Base-by-base conservation (phyloP, 768 basidiomycete genomes). In the Hericium erinaceus region DNA sequence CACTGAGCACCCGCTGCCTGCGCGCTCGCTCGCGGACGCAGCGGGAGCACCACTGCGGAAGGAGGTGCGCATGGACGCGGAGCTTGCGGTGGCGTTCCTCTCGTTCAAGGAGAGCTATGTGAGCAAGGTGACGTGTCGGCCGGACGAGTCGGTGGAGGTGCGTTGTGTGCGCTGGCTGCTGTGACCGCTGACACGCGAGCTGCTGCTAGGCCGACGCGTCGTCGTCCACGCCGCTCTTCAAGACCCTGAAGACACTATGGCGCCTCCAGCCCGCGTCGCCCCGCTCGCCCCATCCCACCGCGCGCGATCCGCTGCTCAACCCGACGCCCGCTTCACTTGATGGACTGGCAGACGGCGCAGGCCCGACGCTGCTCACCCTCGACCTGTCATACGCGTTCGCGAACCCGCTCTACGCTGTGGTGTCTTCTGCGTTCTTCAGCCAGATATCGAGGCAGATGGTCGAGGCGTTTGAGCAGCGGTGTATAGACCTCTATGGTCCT, bases 401-500 rank as follows among this genome's bases (percentile, higher is more conserved):
- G 49, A 94, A 84, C 65, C 94, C 93, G 0, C 64, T 95, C 33
- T 86, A 98, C 67, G 87, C 91, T 2, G 79, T 83, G 4, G 78
- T 95, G n/a, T 89, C 91, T 4, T 78, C 85, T 20, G 74, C 84
- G 3, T 93, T 98, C 68, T 91, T 98, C 67, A 88, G 88, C 9
- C 84, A 89, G 67, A 85, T 97, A 4, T 89, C 90, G 3, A 82
- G 81, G 63, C 78, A 87, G 71, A 98, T 97, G 92, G 85, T 98
- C 22, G 74, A 85, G 55, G 94, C 95, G 1, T 99, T 99, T 64
- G 94, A 98, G 72, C 78, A 86, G 61, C 80, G 94, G 26, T 95
- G 92, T 69, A 48, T 76, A 56, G 73, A 78, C 53, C 74, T 95
- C 5, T 94, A 93, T 64, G 88, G 90, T 4, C 68, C 67, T 18